Percentiles rank a stretch among this genome's conserved stretches.
Evolutionary conservation across 495 filamentous ascomycete species (phyloP).

Genomic region (Aspergillus nidulans): DNA sequence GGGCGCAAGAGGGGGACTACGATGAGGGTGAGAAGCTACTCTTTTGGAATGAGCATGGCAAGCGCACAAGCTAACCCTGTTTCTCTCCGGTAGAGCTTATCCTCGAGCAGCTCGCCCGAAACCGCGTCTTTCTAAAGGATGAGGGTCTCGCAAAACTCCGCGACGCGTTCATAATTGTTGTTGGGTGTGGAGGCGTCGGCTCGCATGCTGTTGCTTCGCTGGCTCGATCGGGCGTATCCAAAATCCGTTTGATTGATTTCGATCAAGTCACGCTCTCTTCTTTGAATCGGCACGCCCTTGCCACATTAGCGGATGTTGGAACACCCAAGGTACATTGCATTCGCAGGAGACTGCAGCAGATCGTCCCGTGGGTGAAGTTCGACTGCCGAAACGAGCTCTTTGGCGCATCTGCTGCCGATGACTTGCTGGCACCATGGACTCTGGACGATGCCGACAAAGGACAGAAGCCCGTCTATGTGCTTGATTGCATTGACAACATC

Average conservation of each 20-base stretch:
- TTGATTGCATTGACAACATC: constrained; percentile 98
- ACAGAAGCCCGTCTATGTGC: constrained; percentile 73
- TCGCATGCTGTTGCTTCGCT: constrained; percentile 86
- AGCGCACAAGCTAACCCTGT: not conserved
- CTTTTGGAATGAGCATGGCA: not conserved
- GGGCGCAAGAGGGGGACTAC: constrained; percentile 84
- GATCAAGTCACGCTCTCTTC: constrained; percentile 95
- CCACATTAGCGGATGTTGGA: constrained; percentile 89
- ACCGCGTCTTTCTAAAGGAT: constrained; percentile 84
- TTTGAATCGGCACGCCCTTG: constrained; percentile 90
- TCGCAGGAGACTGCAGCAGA: constrained; percentile 68
- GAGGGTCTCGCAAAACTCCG: constrained; percentile 76
- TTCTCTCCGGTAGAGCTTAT: constrained; percentile 62
- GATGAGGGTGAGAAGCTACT: constrained; percentile 62
- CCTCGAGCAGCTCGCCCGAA: constrained; percentile 91
- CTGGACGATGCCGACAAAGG: constrained; percentile 46
- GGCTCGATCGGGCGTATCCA: constrained; percentile 80
- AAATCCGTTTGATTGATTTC: constrained; percentile 90
- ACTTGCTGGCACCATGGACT: constrained; percentile 58
- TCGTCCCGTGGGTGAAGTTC: constrained; percentile 87
- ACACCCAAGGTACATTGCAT: constrained; percentile 90
- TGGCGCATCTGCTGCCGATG: constrained; percentile 56
- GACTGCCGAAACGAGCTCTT: constrained; percentile 87
- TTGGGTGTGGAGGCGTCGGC: constrained; percentile 92
- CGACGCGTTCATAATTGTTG: constrained; percentile 76